phyloP scores from a whole-genome alignment of 169 alveolate genomes.

The Blepharisma undulans region DNA sequence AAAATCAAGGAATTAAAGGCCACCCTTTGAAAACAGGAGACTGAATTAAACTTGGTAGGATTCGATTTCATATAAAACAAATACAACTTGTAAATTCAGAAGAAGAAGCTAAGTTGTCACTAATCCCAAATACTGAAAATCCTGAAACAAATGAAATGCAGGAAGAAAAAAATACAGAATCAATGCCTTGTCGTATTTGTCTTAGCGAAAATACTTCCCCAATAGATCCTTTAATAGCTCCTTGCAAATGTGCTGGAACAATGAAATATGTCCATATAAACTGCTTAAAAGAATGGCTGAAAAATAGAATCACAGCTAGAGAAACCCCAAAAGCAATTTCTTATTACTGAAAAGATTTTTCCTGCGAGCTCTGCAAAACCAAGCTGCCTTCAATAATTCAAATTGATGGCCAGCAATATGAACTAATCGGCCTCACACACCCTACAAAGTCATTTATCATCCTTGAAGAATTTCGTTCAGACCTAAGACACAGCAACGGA shows the following conservation, averaged over 20 bases:
- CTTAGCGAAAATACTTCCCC: background rate
- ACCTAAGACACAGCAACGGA: background rate
- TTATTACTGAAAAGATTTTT: constrained; percentile 2
- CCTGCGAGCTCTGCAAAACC: constrained; percentile 88
- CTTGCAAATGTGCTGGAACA: constrained; percentile 94
- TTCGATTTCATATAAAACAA: background rate
- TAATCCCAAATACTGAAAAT: background rate
- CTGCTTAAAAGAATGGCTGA: constrained; percentile 91
- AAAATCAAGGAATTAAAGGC: background rate
- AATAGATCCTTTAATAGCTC: constrained; percentile 88
- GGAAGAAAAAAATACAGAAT: background rate
- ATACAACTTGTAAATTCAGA: background rate
- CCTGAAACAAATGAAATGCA: background rate
- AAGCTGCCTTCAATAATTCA: constrained; percentile 70
- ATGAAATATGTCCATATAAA: constrained; percentile 93
- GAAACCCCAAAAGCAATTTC: constrained; percentile 9
- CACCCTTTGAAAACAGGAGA: background rate
- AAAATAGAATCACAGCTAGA: background rate
- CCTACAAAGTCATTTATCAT: background rate
- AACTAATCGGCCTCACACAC: background rate
- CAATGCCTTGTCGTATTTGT: constrained; percentile 32
- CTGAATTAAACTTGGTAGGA: background rate
- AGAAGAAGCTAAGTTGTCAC: background rate
- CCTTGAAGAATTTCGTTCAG: background rate
- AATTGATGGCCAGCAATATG: background rate